Conservation (phyloP, 768 basidiomycete genomes). For the Phylloporus scabripes region DNA sequence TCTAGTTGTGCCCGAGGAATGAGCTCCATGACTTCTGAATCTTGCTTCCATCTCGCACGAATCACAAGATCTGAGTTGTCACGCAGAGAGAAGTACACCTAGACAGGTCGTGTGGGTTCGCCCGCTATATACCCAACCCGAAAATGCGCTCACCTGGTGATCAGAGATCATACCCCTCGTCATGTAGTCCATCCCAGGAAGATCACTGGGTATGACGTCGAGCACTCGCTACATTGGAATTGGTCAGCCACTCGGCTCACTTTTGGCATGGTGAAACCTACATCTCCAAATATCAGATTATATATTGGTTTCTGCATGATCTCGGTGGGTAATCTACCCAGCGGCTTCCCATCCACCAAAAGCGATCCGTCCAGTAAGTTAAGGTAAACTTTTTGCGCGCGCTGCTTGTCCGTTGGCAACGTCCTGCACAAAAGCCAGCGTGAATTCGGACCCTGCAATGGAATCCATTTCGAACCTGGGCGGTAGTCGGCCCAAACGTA, state of each 20-base stretch:
- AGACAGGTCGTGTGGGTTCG: neutral
- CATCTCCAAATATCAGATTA: too few relatives aligned
- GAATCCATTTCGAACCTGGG: slow-evolving; percentile 23
- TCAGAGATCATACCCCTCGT: slow-evolving; percentile 12
- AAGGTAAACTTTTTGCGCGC: slow-evolving; percentile 31
- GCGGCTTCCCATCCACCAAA: slow-evolving; percentile 37
- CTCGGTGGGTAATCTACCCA: slow-evolving; percentile 31
- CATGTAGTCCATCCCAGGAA: slow-evolving; percentile 23
- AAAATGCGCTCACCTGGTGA: slow-evolving; percentile 14
- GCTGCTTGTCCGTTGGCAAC: neutral
- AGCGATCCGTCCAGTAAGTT: slow-evolving; percentile 39
- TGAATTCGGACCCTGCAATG: slow-evolving; percentile 12
- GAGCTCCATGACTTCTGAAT: neutral
- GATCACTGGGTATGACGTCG: slow-evolving; percentile 20
- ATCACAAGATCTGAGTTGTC: slow-evolving; percentile 9
- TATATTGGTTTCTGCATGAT: slow-evolving; percentile 26
- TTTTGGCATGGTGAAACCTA: too few relatives aligned
- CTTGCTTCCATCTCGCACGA: slow-evolving; percentile 3
- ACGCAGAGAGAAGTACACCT: slow-evolving; percentile 24
- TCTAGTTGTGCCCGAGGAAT: slow-evolving; percentile 11
- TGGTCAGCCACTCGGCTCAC: too few relatives aligned
- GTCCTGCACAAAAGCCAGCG: slow-evolving; percentile 30
- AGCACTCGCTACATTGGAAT: slow-evolving; percentile 8
- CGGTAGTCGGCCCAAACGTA: slow-evolving; percentile 30
- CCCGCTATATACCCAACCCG: neutral